These are phyloP conservation scores for Teratosphaeria pseudoeucalypti DNA, from an alignment of 2,329 filamentous ascomycete species.

Conservation along the genomic window DNA sequence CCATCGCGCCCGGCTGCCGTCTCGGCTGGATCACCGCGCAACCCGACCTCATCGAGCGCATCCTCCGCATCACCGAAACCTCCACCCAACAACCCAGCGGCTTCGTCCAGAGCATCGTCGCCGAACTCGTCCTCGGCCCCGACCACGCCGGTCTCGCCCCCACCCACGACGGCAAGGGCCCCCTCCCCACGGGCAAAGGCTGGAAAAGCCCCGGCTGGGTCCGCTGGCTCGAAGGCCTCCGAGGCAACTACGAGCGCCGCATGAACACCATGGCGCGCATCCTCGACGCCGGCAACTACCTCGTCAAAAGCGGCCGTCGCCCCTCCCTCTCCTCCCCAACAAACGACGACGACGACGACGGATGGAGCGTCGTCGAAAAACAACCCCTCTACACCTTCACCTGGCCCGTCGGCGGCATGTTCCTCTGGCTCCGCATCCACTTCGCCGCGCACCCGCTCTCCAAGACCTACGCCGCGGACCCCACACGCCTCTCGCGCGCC, in stretches of 20 bases:
- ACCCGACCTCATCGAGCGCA: conserved; percentile 63
- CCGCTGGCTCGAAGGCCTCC: conserved; percentile 76
- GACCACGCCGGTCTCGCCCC: conserved; percentile 41
- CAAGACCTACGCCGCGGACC: conserved; percentile 33
- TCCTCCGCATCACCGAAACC: conserved; percentile 64
- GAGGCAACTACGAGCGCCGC: conserved; percentile 72
- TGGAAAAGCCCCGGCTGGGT: conserved; percentile 85
- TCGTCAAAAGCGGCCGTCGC: conserved; percentile 51
- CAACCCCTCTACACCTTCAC: conserved; percentile 63
- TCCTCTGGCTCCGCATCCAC: conserved; percentile 68
- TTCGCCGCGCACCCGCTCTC: conserved; percentile 65
- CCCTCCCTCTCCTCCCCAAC: conserved; percentile 20
- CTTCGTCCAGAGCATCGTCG: conserved; percentile 76
- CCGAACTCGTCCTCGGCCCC: conserved; percentile 65
- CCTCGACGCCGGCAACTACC: conserved; percentile 57
- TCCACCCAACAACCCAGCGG: conserved; percentile 77
- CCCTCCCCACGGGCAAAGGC: conserved; percentile 44
- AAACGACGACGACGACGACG: conserved; percentile 32
- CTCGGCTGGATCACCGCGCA: conserved; percentile 86
- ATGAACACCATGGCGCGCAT: conserved; percentile 70
- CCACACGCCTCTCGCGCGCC: conserved; percentile 49
- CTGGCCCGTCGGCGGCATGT: conserved; percentile 82
- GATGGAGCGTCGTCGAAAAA: conserved; percentile 69
- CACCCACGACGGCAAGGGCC: conserved; percentile 27
- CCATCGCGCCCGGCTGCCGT: conserved; percentile 77